These are phyloP conservation scores for Candida nanaspora DNA, from an alignment of 805 yeast genomes.

Conservation along the genomic window DNA sequence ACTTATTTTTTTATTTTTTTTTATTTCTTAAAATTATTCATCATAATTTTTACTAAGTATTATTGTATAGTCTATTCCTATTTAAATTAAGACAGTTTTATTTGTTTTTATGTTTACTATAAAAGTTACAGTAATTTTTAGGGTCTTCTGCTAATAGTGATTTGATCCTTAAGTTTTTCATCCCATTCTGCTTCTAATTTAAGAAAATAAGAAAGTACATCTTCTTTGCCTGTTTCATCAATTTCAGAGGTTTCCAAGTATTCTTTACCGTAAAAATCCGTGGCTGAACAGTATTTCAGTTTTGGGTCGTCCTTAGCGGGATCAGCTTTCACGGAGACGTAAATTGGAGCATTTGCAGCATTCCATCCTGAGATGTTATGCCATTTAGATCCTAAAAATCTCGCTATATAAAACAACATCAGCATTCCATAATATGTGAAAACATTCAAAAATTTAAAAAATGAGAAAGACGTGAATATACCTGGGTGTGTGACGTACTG, in stretches of 20 bases:
- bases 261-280: constrained; percentile 57
- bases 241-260: constrained; percentile 48
- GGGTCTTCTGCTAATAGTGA: constrained; percentile 26
- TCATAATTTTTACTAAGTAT: background rate
- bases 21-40: no score
- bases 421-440: constrained; percentile 85
- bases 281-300: constrained; percentile 68
- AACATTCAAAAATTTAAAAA: constrained; percentile 65
- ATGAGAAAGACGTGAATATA: constrained; percentile 78
- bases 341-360: constrained; percentile 84
- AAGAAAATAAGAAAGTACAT: constrained; percentile 60
- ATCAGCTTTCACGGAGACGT: constrained; percentile 49
- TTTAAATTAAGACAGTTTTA: background rate
- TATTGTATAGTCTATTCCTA: constrained; percentile 1
- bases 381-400: constrained; percentile 79
- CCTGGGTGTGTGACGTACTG: constrained; percentile 92
- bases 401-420: constrained; percentile 71
- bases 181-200: constrained; percentile 63
- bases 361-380: constrained; percentile 83
- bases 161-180: constrained; percentile 63
- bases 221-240: constrained; percentile 57
- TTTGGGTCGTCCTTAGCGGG: constrained; percentile 35
- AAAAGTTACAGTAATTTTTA: background rate
- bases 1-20: background rate
- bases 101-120: background rate